Evolutionary conservation across 495 filamentous ascomycete species (phyloP).

Genomic region (Ramalina peruviana): DNA sequence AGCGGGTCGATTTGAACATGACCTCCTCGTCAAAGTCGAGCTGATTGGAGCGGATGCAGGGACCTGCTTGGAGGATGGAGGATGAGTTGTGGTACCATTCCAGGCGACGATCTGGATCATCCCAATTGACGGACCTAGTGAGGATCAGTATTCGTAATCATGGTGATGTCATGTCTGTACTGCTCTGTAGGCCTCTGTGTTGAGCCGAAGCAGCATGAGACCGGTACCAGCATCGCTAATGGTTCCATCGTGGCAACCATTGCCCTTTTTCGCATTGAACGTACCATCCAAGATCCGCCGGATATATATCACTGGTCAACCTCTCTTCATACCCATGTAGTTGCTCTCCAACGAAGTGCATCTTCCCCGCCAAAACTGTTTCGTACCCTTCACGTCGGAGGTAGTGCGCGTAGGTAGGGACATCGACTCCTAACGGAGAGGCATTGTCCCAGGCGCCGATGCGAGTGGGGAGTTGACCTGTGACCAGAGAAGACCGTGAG

Average conservation of each 20-base stretch:
- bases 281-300: slow-evolving; percentile 73
- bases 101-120: slow-evolving; percentile 64
- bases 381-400: slow-evolving; percentile 73
- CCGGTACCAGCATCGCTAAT: background rate
- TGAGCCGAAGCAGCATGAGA: background rate
- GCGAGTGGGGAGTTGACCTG: slow-evolving; percentile 71
- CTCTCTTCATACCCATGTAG: slow-evolving; percentile 80
- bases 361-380: slow-evolving; percentile 81
- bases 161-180: background rate
- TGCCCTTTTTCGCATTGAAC: slow-evolving; percentile 7
- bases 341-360: slow-evolving; percentile 92
- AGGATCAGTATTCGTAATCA: slow-evolving; percentile 1
- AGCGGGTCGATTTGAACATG: slow-evolving; percentile 71
- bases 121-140: slow-evolving; percentile 60
- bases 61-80: slow-evolving; percentile 73
- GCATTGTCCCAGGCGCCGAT: slow-evolving; percentile 85
- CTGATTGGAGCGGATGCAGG: slow-evolving; percentile 75
- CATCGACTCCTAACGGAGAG: slow-evolving; percentile 54
- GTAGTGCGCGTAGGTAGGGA: slow-evolving; percentile 81
- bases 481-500: slow-evolving; percentile 79
- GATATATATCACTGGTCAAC: slow-evolving; percentile 85
- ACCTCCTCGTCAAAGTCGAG: slow-evolving; percentile 92
- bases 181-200: background rate
- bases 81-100: slow-evolving; percentile 92
- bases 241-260: background rate